Evolutionary conservation across 257 asterid genomes (phyloP), one percentile per base, ranked within the genome.

Genomic region (Pogostemon cablin): DNA sequence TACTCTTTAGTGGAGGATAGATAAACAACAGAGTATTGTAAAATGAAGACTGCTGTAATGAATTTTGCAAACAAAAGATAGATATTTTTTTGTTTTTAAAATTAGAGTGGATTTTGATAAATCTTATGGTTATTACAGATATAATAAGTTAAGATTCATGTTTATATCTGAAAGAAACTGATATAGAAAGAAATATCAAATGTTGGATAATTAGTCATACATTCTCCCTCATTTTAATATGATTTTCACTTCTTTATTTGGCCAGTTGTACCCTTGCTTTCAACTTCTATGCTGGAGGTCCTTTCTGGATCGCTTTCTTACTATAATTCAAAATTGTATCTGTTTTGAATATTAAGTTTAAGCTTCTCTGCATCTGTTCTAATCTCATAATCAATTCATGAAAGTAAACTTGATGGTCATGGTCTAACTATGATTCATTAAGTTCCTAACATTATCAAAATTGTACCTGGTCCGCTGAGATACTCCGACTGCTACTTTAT

Each of bases 21-120:
- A 9, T 61, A 25, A 69, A 65, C 55, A 41, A 40, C 49, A 63
- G 72, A 44, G 55, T 69, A 7, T 20, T 63, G 34, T 55, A n/a
- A 52, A 54, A 1, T 70, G 34, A 49, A 9, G 5, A 39, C 68
- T 8, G 44, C 9, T 52, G 5, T 44, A 44, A 43, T 61, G 38
- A 32, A 47, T 3, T 7, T 3, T 56, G 37, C 39, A 46, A 69
- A 64, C 38, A 53, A 75, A 58, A 8, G n/a, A 17, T 48, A 49
- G 8, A 39, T n/a, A 48, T 12, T 25, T 49, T 39, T 65, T 48
- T 47, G n/a, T 39, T 3, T 17, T 25, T 4, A 32, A 25, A 58
- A 54, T 15, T 12, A 32, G 11, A 46, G 42, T 53, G 49, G 43
- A 32, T n/a, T 56, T 39, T 11, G 2, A 55, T 15, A 56, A 10